These are phyloP conservation scores for Ophiostoma populinum DNA, from an alignment of 2,329 filamentous ascomycete species.

Conservation along the genomic window DNA sequence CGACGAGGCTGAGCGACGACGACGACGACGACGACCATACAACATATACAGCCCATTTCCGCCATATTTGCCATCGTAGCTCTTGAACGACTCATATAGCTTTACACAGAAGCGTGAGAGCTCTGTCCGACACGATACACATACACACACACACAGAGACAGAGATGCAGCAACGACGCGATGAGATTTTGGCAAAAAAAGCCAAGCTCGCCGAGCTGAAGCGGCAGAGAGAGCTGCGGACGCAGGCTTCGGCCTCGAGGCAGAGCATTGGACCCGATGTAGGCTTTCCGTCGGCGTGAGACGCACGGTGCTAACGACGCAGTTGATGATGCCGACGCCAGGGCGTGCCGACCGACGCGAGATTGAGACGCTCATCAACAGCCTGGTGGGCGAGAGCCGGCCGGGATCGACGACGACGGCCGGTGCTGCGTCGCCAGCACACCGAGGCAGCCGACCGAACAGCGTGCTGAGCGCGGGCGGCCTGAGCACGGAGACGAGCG, in stretches of 20 bases:
- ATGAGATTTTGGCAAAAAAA: conserved; percentile 93
- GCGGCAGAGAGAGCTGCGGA: conserved; percentile 71
- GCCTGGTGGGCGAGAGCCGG: conserved; percentile 62
- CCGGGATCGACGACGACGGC: conserved; percentile 49
- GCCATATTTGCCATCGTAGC: too few species aligned
- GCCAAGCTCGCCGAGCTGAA: conserved; percentile 95
- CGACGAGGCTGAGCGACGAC: not conserved
- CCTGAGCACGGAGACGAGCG: conserved; percentile 60
- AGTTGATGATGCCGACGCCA: conserved; percentile 55
- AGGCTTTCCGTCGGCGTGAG: conserved; percentile 17
- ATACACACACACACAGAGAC: not conserved
- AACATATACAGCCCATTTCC: too few species aligned
- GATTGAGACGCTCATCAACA: conserved; percentile 73
- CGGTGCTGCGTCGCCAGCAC: conserved; percentile 46
- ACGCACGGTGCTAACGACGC: conserved; percentile 4
- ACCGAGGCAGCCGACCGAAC: conserved; percentile 60
- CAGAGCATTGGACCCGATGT: conserved; percentile 58
- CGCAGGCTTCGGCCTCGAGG: conserved; percentile 53
- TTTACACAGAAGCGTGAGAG: too few species aligned
- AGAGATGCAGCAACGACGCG: conserved; percentile 63
- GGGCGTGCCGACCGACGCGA: conserved; percentile 55
- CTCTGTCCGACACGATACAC: not conserved
- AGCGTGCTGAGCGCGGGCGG: conserved; percentile 73
- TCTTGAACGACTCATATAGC: too few species aligned
- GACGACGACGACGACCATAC: too few species aligned